A percentile compares a stretch with the other conserved stretches of the same genome.
Conservation (phyloP, 495 filamentous ascomycete genomes). For the Podospora pseudocomata region DNA sequence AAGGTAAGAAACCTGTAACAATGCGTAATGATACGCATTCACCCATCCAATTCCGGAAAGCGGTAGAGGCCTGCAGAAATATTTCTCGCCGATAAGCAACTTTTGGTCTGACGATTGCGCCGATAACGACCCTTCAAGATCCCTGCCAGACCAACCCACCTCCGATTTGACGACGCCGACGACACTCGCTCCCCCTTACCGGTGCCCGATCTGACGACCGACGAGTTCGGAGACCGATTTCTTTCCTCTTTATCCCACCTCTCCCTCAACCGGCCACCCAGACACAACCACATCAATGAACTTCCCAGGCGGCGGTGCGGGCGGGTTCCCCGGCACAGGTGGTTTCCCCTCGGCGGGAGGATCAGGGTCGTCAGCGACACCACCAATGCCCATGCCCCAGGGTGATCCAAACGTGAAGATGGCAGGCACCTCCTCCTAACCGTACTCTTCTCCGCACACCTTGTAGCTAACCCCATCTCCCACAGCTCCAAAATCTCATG, state of each 20-base stretch:
- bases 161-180: neutral
- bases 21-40: neutral
- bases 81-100: conserved; percentile 6
- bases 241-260: neutral
- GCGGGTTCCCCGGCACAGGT: conserved; percentile 22
- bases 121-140: neutral
- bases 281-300: conserved; percentile 17
- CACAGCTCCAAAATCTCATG: conserved; percentile 57
- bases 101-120: neutral
- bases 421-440: conserved; percentile 11
- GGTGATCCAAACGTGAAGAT: conserved; percentile 43
- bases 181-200: neutral
- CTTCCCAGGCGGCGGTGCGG: conserved; percentile 19
- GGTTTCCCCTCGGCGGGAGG: neutral
- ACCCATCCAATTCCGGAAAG: neutral
- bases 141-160: neutral
- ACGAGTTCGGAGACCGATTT: neutral
- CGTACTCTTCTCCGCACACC: neutral
- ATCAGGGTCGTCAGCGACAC: conserved; percentile 9
- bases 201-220: neutral
- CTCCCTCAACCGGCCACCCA: neutral
- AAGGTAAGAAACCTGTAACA: neutral
- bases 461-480: neutral
- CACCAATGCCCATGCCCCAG: conserved; percentile 27
- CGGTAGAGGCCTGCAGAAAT: neutral